A percentile compares a stretch with the other conserved stretches of the same genome.
phyloP scores from a whole-genome alignment of 2,329 filamentous ascomycete genomes.

The Gnomoniopsis sp. region DNA sequence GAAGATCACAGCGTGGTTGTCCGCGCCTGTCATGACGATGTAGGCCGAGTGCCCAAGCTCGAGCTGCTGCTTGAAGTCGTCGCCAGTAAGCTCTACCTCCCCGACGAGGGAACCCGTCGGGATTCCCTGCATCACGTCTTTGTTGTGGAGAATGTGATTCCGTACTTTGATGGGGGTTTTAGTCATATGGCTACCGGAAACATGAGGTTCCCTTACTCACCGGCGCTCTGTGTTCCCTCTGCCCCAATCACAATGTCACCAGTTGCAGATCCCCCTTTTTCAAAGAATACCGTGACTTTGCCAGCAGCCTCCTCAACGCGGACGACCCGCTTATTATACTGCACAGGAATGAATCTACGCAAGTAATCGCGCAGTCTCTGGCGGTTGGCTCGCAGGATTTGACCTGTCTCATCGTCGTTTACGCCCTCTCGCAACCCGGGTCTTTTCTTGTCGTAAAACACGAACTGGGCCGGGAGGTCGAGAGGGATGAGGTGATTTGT shows the following conservation, averaged over 20 bases:
- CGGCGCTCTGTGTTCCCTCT: constrained; percentile 39
- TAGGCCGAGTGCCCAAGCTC: constrained; percentile 30
- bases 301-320: constrained; percentile 31
- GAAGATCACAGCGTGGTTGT: constrained; percentile 19
- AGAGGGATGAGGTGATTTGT: constrained; percentile 25
- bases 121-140: constrained; percentile 25
- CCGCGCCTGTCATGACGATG: constrained; percentile 8
- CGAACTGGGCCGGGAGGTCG: constrained; percentile 23
- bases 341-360: constrained; percentile 25
- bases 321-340: constrained; percentile 36
- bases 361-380: constrained; percentile 26
- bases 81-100: constrained; percentile 24
- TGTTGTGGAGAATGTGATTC: constrained; percentile 26
- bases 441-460: constrained; percentile 14
- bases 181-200: constrained; percentile 7
- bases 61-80: constrained; percentile 28
- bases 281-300: constrained; percentile 37
- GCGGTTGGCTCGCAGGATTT: constrained; percentile 31
- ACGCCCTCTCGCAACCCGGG: constrained; percentile 18
- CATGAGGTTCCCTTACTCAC: constrained; percentile 28
- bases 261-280: constrained; percentile 37
- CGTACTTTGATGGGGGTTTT: constrained; percentile 24
- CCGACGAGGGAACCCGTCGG: constrained; percentile 28
- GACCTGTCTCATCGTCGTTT: constrained; percentile 25
- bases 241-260: constrained; percentile 45